Base-by-base conservation (phyloP, 2,329 filamentous ascomycete species). In the Diaporthe amygdali region DNA sequence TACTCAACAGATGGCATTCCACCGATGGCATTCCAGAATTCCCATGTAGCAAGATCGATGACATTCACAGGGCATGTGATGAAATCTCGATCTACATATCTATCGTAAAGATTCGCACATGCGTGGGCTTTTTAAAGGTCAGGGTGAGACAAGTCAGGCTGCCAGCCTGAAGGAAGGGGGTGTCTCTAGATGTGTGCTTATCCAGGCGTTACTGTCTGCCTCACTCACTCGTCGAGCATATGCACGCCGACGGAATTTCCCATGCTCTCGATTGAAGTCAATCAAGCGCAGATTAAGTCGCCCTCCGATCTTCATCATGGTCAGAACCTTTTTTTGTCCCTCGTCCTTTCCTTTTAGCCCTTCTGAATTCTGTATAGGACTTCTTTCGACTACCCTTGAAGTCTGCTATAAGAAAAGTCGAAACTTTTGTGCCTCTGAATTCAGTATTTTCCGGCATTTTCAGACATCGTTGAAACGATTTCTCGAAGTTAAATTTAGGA, bases 161-260 rank as follows among this genome's bases (percentile, higher is more conserved):
- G 39, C 39, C 56, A 32, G 41, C 14, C 30, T 12, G 17, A 61
- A 46, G 56, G 56, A 47, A 64, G 44, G 59, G 59, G 59, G 59
- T 49, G 59, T 64, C 44, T 64, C 37, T 64, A 64, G 44, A 22
- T 49, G 44, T 22, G 20, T 49, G 44, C 30, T 37, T 37, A 27
- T 25, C 44, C 59, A 49, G 44, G 41, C 12, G n/a, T n/a, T 64
- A 27, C 30, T 30, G 34, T 17, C 4, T 49, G 20, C 59, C 34
- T 64, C 30, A 37, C 34, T 64, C 30, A 37, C 25, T 47, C n/a
- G 22, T 61, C 8, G 12, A 63, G 41, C 41, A 46, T 37, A 64
- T 49, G 59, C 59, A 64, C n/a, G 25, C 44, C 59, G 59, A 64
- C 59, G 59, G 59, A 27, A 64, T 49, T 5, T 22, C 37, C 59